Conservation (phyloP, 148 eudicot species). For the Chenopodium quinoa region DNA sequence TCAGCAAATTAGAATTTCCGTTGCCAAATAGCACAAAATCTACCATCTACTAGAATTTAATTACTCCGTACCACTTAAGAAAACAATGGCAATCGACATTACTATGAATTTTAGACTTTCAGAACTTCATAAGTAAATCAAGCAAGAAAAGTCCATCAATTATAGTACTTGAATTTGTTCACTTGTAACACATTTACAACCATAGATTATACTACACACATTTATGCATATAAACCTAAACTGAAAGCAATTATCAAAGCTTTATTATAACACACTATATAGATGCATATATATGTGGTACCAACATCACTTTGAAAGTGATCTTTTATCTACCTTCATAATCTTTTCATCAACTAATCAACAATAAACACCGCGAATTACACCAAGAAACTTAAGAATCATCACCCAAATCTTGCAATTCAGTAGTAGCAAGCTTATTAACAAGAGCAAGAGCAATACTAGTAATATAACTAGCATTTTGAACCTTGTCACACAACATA, state of each 20-base stretch:
- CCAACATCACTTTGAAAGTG: neutral
- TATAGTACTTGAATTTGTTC: neutral
- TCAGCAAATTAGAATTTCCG: too few species aligned
- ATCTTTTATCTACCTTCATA: neutral
- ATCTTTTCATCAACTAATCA: neutral
- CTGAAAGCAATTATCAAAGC: neutral
- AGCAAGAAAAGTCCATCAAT: neutral
- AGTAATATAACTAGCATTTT: conserved; percentile 39
- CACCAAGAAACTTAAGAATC: neutral
- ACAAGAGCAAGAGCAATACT: conserved; percentile 85
- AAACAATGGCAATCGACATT: too few species aligned
- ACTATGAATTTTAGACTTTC: too few species aligned
- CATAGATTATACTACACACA: neutral
- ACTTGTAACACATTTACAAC: neutral
- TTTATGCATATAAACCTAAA: neutral
- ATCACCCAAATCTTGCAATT: conserved; percentile 15
- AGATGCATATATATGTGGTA: neutral
- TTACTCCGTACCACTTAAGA: too few species aligned
- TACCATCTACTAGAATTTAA: too few species aligned
- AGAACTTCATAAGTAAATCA: too few species aligned
- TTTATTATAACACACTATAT: neutral
- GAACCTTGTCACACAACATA: conserved; percentile 34
- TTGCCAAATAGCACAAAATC: too few species aligned
- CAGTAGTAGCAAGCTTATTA: conserved; percentile 38
- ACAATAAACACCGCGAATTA: neutral